Evolutionary conservation across 1,139 yeast genomes (phyloP).

Genomic region (Diutina ranongensis): DNA sequence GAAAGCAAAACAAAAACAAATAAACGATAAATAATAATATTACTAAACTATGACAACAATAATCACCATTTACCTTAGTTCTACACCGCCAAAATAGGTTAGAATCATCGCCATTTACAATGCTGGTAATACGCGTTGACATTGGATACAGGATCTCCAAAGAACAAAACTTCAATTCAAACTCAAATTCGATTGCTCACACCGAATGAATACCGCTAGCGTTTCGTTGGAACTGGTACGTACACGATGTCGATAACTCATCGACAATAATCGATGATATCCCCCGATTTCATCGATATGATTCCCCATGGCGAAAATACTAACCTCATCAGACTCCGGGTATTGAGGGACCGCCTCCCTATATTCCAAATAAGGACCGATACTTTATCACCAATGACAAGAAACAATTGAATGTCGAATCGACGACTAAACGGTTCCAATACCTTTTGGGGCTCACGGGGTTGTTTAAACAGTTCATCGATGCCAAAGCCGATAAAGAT

Average conservation of each 20-base stretch:
- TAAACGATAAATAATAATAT: no score
- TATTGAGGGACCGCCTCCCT: conserved; percentile 1
- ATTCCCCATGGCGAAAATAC: background rate
- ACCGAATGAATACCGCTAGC: conserved; percentile 1
- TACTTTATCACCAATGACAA: background rate
- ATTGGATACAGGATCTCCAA: background rate
- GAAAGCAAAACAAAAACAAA: no score
- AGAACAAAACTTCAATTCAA: background rate
- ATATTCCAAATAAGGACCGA: background rate
- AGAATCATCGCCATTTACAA: background rate
- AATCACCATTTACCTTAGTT: background rate
- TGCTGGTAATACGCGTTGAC: background rate
- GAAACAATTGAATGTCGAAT: conserved; percentile 27
- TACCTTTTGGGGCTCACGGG: conserved; percentile 12
- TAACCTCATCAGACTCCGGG: conserved; percentile 6
- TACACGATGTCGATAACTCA: no score
- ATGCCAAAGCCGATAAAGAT: conserved; percentile 10
- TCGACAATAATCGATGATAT: no score
- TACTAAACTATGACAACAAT: no score
- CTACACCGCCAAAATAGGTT: no score
- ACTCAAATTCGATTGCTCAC: background rate
- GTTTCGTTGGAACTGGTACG: conserved; percentile 5
- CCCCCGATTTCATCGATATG: background rate
- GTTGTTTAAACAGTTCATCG: conserved; percentile 12
- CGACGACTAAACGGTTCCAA: conserved; percentile 51